Evolutionary conservation across 768 basidiomycete species (phyloP), one percentile per base, ranked within the genome.

Genomic region (Gyrodon lividus): DNA sequence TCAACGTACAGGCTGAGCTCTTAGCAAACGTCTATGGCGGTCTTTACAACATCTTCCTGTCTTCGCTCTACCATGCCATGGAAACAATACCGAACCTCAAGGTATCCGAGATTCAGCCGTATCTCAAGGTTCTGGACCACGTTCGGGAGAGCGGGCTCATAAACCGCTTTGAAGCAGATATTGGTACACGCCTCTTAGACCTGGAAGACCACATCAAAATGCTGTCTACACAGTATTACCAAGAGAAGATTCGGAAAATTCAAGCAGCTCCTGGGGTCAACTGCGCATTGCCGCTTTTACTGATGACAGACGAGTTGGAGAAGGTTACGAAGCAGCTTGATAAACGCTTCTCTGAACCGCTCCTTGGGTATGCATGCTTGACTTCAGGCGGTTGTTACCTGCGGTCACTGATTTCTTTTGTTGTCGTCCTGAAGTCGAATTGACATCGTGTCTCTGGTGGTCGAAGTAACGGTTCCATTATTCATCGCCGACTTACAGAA

Each of bases 301-400:
- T 89, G 24, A 83, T 96, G 81, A 91, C 90, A 4, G 87, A 89
- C 42, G 95, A 96, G 71, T 71, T 97, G 2, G 92, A 96, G 76
- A 96, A 92, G 67, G 72, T 77, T 33, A 83, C 89, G 16, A 94
- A 95, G 68, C 71, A 78, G 22, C 75, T 96, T 30, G 89, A 94
- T 67, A 92, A 93, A 68, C 82, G 87, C 51, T 99, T 96, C 71
- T 82, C 86, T 0, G 83, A 89, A 49, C 88, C 91, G 28, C 66
- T 98, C 19, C 75, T 94, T 28, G 87, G 84, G 90, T 94, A 64
- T 26, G 82, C 48, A 23, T 52, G 9, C 2, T 37, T 26, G 48
- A n/a, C 24, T 20, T 33, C n/a, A 14, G 19, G 14, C 17, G n/a
- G 22, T 26, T 44, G 46, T 30, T 19, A 14, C 35, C 42, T 22